These are phyloP conservation scores for Cryptococcus depauperatus DNA, from an alignment of 1,284 basidiomycete genomes.

Conservation along the genomic window DNA sequence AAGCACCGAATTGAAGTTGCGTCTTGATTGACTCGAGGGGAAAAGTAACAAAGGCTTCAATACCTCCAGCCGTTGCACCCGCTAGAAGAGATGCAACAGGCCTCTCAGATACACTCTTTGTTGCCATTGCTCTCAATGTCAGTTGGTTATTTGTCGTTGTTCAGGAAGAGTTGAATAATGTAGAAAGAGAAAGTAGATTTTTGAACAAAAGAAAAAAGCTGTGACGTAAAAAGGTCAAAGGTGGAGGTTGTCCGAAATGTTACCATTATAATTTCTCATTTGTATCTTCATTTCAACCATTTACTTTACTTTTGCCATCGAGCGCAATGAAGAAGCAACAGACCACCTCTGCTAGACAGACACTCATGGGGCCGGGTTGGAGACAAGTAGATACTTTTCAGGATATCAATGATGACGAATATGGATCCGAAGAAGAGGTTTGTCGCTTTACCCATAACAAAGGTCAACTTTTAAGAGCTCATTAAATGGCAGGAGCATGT, in stretches of 20 bases:
- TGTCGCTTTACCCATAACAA: slow-evolving; percentile 4
- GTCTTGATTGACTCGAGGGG: slow-evolving; percentile 88
- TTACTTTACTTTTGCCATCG: neutral
- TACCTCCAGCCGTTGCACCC: slow-evolving; percentile 85
- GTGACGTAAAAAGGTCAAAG: neutral
- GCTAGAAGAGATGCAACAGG: slow-evolving; percentile 67
- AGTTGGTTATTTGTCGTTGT: slow-evolving; percentile 1
- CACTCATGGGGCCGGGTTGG: slow-evolving; percentile 28
- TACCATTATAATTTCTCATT: neutral
- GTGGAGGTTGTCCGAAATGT: slow-evolving; percentile 1
- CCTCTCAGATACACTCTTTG: slow-evolving; percentile 52
- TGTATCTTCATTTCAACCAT: neutral
- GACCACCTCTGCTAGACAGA: neutral
- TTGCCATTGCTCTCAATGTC: neutral
- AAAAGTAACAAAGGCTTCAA: slow-evolving; percentile 61
- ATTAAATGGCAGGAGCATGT: slow-evolving; percentile 32
- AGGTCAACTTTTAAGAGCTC: slow-evolving; percentile 4
- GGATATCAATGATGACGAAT: slow-evolving; percentile 30
- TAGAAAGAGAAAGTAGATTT: neutral
- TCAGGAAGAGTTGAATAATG: neutral
- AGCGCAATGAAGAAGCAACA: neutral
- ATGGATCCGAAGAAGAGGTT: slow-evolving; percentile 36
- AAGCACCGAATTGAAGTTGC: slow-evolving; percentile 47
- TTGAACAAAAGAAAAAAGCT: neutral
- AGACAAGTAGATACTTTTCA: slow-evolving; percentile 31